Evolutionary conservation across 108 stramenopile genomes (phyloP).

Genomic region (Cylindrotheca fusiformis): DNA sequence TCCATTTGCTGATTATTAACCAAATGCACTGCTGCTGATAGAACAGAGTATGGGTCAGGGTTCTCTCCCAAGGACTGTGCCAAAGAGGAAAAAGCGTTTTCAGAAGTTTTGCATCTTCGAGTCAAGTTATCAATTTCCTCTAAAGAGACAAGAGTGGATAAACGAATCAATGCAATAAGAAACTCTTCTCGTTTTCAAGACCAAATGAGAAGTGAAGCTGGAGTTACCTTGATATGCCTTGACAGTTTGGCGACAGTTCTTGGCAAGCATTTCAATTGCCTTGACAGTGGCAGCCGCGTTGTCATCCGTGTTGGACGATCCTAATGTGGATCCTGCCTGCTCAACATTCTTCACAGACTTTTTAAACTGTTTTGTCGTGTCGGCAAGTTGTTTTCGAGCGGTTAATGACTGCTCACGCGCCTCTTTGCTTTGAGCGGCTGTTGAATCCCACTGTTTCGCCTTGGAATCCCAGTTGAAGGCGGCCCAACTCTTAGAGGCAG

Average conservation of each 20-base stretch:
- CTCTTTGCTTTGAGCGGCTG: slow-evolving; percentile 40
- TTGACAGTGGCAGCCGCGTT: slow-evolving; percentile 33
- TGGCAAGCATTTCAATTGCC: slow-evolving; percentile 51
- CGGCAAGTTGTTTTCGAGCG: slow-evolving; percentile 74
- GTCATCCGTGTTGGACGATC: slow-evolving; percentile 21
- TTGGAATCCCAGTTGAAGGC: slow-evolving; percentile 48
- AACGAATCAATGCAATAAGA: not conserved
- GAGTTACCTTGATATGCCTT: slow-evolving; percentile 70
- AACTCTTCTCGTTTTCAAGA: no score
- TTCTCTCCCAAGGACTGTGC: slow-evolving; percentile 46
- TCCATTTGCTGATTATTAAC: slow-evolving; percentile 53
- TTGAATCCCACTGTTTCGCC: slow-evolving; percentile 42
- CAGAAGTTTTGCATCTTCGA: slow-evolving; percentile 69
- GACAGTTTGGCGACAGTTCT: slow-evolving; percentile 58
- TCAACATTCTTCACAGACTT: slow-evolving; percentile 68
- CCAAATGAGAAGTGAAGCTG: not conserved
- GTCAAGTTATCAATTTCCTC: slow-evolving; percentile 85
- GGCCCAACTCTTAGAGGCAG: slow-evolving; percentile 52
- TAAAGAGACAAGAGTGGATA: slow-evolving; percentile 3
- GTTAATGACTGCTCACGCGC: slow-evolving; percentile 51
- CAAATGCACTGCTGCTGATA: slow-evolving; percentile 40
- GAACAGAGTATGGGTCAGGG: slow-evolving; percentile 44
- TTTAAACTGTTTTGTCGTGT: slow-evolving; percentile 78
- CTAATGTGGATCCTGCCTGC: slow-evolving; percentile 18
- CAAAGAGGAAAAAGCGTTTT: slow-evolving; percentile 49